A percentile compares a stretch with the other conserved stretches of the same genome.
phyloP scores from a whole-genome alignment of 1,139 yeast species.

The Wickerhamomyces sp. region DNA sequence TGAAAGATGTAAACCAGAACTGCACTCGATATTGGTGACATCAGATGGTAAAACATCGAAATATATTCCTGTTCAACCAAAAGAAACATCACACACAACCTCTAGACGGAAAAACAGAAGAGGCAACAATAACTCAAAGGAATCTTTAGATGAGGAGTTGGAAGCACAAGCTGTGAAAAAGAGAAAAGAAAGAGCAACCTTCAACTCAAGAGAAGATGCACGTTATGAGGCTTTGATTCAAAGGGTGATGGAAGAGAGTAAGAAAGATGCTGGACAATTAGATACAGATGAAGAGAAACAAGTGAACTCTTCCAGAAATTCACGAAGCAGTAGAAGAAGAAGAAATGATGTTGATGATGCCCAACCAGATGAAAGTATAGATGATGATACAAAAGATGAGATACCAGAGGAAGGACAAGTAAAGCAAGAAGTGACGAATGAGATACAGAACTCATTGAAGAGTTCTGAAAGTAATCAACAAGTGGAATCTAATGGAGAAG shows the following conservation, averaged over 20 bases:
- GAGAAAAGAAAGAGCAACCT: slow-evolving; percentile 28
- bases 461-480: slow-evolving; percentile 2
- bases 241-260: slow-evolving; percentile 33
- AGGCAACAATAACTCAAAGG: slow-evolving; percentile 5
- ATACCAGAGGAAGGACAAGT: neutral
- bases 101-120: slow-evolving; percentile 18
- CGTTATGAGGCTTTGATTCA: slow-evolving; percentile 34
- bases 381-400: slow-evolving; percentile 6
- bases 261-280: slow-evolving; percentile 22
- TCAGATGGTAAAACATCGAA: slow-evolving; percentile 41
- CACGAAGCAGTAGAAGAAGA: slow-evolving; percentile 22
- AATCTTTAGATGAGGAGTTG: slow-evolving; percentile 16
- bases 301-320: slow-evolving; percentile 6
- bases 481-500: neutral
- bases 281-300: slow-evolving; percentile 26
- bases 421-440: slow-evolving; percentile 3
- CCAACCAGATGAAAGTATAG: slow-evolving; percentile 8
- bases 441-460: neutral
- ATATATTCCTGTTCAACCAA: slow-evolving; percentile 37
- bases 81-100: slow-evolving; percentile 22
- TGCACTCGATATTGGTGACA: slow-evolving; percentile 56
- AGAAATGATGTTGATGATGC: slow-evolving; percentile 16
- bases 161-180: slow-evolving; percentile 7
- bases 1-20: slow-evolving; percentile 81
- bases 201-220: slow-evolving; percentile 33